phyloP scores from a whole-genome alignment of 1,284 basidiomycete species.

The Cutaneotrichosporon mucoides region DNA sequence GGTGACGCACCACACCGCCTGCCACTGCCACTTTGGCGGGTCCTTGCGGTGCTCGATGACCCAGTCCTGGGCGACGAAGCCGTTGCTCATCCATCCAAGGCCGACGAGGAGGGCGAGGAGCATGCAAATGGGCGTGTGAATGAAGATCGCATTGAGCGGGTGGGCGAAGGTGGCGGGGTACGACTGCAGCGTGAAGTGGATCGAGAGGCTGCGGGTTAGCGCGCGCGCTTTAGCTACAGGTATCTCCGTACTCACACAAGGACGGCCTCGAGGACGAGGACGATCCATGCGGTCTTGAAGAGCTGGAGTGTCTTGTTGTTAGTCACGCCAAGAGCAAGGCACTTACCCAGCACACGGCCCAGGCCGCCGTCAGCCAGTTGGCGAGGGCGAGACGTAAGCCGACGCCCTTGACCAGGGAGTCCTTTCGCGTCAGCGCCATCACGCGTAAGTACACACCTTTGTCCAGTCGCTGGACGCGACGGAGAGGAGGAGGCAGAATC shows the following conservation, averaged over 20 bases:
- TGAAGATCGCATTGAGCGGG: slow-evolving; percentile 53
- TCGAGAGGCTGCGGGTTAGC: slow-evolving; percentile 32
- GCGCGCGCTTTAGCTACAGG: not conserved
- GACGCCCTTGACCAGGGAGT: slow-evolving; percentile 66
- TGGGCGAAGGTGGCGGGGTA: slow-evolving; percentile 44
- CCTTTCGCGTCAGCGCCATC: slow-evolving; percentile 44
- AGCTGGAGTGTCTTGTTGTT: slow-evolving; percentile 41
- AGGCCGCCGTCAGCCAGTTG: slow-evolving; percentile 76
- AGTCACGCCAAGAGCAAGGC: not conserved
- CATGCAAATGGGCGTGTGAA: slow-evolving; percentile 53
- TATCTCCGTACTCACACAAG: slow-evolving; percentile 34
- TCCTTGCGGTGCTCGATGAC: slow-evolving; percentile 32
- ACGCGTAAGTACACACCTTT: slow-evolving; percentile 55
- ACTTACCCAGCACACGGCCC: slow-evolving; percentile 75
- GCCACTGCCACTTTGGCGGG: slow-evolving; percentile 35
- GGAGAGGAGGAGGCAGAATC: slow-evolving; percentile 73
- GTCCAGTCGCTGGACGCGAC: slow-evolving; percentile 69
- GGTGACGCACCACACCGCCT: slow-evolving; percentile 36
- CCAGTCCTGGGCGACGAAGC: slow-evolving; percentile 53
- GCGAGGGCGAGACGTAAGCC: slow-evolving; percentile 71
- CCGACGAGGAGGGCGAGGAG: slow-evolving; percentile 52
- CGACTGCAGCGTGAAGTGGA: slow-evolving; percentile 42
- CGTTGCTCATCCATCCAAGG: slow-evolving; percentile 52
- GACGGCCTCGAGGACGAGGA: slow-evolving; percentile 44
- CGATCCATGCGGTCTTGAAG: slow-evolving; percentile 43